phyloP scores from a whole-genome alignment of 2,329 filamentous ascomycete species.

The Trichoderma sp. region DNA sequence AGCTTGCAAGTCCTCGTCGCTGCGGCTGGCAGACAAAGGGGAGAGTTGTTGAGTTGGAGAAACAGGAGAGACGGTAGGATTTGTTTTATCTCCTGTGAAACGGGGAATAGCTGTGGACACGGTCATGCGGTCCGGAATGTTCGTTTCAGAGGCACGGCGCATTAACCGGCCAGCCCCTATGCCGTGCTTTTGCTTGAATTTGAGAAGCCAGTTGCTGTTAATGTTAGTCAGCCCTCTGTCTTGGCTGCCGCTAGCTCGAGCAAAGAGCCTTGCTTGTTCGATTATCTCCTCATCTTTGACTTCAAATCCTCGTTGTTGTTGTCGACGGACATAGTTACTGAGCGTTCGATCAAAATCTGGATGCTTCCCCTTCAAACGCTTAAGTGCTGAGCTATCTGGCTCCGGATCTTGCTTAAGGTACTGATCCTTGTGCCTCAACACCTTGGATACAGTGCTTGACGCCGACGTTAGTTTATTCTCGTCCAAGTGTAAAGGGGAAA shows the following conservation, averaged over 20 bases:
- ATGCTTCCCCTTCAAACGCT: constrained; percentile 77
- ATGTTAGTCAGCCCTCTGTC: constrained; percentile 71
- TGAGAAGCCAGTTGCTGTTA: constrained; percentile 81
- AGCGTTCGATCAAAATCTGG: constrained; percentile 92
- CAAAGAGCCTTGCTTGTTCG: constrained; percentile 81
- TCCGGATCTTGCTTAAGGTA: constrained; percentile 83
- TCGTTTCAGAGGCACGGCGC: constrained; percentile 63
- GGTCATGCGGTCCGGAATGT: constrained; percentile 66
- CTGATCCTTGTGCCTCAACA: constrained; percentile 89
- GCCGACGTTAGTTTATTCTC: constrained; percentile 25
- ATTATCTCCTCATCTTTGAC: constrained; percentile 79
- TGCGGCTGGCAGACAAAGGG: constrained; percentile 67
- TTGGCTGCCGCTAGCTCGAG: constrained; percentile 63
- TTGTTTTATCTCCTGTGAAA: constrained; percentile 40
- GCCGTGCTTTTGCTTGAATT: constrained; percentile 88
- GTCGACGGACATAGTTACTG: constrained; percentile 80
- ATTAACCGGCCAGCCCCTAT: constrained; percentile 50
- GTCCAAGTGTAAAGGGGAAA: constrained; percentile 26
- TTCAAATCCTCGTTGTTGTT: constrained; percentile 70
- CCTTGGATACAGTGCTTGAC: constrained; percentile 93
- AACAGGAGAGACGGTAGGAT: constrained; percentile 64
- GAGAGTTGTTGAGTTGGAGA: constrained; percentile 67
- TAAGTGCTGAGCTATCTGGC: constrained; percentile 63
- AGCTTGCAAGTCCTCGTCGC: constrained; percentile 63
- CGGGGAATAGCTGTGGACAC: constrained; percentile 48